These are phyloP conservation scores for Brassica juncea DNA, from an alignment of 345 rosid species.

Conservation along the genomic window DNA sequence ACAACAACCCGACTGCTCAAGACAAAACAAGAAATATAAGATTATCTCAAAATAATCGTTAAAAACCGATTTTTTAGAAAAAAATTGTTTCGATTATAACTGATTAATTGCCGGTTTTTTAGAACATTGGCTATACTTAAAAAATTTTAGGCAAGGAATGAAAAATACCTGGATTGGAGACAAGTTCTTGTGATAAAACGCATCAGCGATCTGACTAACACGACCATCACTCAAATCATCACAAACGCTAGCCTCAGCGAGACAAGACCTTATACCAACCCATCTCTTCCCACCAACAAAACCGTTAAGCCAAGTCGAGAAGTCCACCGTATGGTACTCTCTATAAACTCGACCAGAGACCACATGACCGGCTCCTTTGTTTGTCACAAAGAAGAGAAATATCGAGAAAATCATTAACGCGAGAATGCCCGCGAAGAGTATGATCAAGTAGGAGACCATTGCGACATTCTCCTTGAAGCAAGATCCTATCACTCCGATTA, in stretches of 20 bases:
- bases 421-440: constrained; percentile 27
- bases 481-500: constrained; percentile 40
- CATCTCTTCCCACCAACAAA: constrained; percentile 42
- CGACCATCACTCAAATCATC: constrained; percentile 30
- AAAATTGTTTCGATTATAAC: no score
- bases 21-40: background rate
- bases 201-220: constrained; percentile 42
- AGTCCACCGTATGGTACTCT: constrained; percentile 40
- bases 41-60: background rate
- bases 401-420: constrained; percentile 32
- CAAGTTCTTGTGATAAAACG: constrained; percentile 39
- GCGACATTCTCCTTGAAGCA: constrained; percentile 36
- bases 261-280: constrained; percentile 41
- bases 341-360: constrained; percentile 41
- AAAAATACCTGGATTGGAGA: constrained; percentile 44
- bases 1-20: constrained; percentile 68
- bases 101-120: no score
- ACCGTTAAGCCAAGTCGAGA: constrained; percentile 40
- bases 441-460: constrained; percentile 32
- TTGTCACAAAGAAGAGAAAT: constrained; percentile 42
- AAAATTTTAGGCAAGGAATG: background rate
- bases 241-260: constrained; percentile 41
- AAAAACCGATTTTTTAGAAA: no score
- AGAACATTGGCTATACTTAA: no score
- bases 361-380: constrained; percentile 42